Conservation (phyloP, 352 stramenopile genomes). For the Peronospora farinosa region DNA sequence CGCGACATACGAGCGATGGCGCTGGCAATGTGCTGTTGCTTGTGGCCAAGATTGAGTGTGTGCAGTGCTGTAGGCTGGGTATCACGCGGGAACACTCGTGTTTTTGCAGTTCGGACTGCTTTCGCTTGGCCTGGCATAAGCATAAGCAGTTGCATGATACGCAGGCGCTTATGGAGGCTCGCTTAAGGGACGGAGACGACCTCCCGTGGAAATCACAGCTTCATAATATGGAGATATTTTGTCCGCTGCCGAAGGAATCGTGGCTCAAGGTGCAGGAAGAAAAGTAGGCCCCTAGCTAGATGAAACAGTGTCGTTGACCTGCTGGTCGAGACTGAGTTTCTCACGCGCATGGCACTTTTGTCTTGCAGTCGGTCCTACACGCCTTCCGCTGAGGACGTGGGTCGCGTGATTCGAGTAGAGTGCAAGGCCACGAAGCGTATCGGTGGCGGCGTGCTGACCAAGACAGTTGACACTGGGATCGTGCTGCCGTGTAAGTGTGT, state of each 20-base stretch:
- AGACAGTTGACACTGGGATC: slow-evolving; percentile 79
- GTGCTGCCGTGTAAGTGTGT: slow-evolving; percentile 75
- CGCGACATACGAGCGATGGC: slow-evolving; percentile 37
- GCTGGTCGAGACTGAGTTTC: slow-evolving; percentile 23
- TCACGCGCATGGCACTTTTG: slow-evolving; percentile 30
- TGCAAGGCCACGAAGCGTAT: slow-evolving; percentile 60
- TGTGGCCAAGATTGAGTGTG: slow-evolving; percentile 66
- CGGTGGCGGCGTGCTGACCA: slow-evolving; percentile 48
- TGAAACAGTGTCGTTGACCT: slow-evolving; percentile 22
- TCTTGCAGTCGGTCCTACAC: slow-evolving; percentile 59
- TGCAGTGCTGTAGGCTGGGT: slow-evolving; percentile 55
- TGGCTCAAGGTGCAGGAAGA: slow-evolving; percentile 60
- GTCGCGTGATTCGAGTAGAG: slow-evolving; percentile 76
- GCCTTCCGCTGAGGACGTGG: slow-evolving; percentile 57
- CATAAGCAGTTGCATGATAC: slow-evolving; percentile 61
- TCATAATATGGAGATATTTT: slow-evolving; percentile 53
- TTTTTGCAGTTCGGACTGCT: slow-evolving; percentile 66
- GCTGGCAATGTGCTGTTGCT: slow-evolving; percentile 64
- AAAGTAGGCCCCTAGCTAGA: slow-evolving; percentile 42
- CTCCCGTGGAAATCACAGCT: slow-evolving; percentile 59
- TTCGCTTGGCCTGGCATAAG: slow-evolving; percentile 54
- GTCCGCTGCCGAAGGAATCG: slow-evolving; percentile 40
- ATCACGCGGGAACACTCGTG: slow-evolving; percentile 62
- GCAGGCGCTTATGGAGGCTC: slow-evolving; percentile 21
- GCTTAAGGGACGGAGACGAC: slow-evolving; percentile 9